Conservation (phyloP, 2,329 filamentous ascomycete species). For the Ceratocystis harringtonii region DNA sequence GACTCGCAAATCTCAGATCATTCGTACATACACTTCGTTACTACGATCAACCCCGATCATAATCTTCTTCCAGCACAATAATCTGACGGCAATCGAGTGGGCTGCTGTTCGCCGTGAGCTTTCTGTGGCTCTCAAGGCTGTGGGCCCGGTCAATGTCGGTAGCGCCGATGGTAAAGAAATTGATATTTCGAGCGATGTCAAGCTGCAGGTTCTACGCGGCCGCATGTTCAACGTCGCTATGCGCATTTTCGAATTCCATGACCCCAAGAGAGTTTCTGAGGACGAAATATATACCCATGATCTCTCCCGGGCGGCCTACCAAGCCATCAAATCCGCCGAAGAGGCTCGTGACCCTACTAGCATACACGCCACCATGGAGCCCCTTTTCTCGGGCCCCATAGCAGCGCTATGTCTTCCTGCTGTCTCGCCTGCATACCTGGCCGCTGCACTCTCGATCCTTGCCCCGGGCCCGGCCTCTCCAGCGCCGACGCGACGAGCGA, state of each 20-base stretch:
- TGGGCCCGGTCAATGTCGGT: slow-evolving; percentile 20
- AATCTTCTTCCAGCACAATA: slow-evolving; percentile 63
- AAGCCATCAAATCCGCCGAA: slow-evolving; percentile 29
- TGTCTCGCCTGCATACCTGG: slow-evolving; percentile 72
- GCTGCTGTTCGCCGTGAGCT: slow-evolving; percentile 31
- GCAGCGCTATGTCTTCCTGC: slow-evolving; percentile 66
- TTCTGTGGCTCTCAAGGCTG: slow-evolving; percentile 29
- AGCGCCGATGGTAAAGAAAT: slow-evolving; percentile 26
- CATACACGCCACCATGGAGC: slow-evolving; percentile 45
- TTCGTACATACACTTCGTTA: slow-evolving; percentile 73
- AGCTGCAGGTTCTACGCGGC: slow-evolving; percentile 73
- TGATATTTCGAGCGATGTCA: slow-evolving; percentile 45
- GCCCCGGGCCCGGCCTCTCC: slow-evolving; percentile 60
- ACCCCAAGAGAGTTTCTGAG: slow-evolving; percentile 30
- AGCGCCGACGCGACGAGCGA: slow-evolving; percentile 58
- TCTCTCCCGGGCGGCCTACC: slow-evolving; percentile 38
- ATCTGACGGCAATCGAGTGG: slow-evolving; percentile 52
- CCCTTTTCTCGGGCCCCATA: slow-evolving; percentile 67
- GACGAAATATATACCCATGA: slow-evolving; percentile 30
- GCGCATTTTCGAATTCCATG: slow-evolving; percentile 72
- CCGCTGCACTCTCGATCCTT: slow-evolving; percentile 64
- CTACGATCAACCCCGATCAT: slow-evolving; percentile 74
- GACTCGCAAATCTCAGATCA: slow-evolving; percentile 77
- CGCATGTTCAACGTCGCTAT: slow-evolving; percentile 79
- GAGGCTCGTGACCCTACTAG: slow-evolving; percentile 26